Conservation (phyloP, 169 alveolate genomes). For the Cryptosporidium sp. region DNA sequence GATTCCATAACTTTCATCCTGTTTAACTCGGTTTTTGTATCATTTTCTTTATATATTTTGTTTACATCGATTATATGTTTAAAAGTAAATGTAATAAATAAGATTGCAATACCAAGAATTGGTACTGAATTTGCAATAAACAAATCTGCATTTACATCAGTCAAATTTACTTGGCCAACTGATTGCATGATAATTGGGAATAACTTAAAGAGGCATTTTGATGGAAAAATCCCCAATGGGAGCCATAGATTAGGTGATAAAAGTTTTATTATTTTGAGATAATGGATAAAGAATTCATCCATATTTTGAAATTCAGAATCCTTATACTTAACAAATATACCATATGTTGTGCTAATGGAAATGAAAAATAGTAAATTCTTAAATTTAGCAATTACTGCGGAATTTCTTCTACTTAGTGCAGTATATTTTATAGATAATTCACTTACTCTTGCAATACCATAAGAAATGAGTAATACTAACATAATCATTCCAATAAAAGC, state of each 20-base stretch:
- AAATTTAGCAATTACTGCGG: slow-evolving; percentile 50
- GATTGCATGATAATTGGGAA: slow-evolving; percentile 35
- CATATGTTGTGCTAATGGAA: slow-evolving; percentile 39
- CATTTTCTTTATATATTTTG: slow-evolving; percentile 60
- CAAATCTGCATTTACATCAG: slow-evolving; percentile 52
- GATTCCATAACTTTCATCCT: slow-evolving; percentile 30
- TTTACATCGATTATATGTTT: slow-evolving; percentile 63
- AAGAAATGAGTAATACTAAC: slow-evolving; percentile 21
- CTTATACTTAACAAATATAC: neutral
- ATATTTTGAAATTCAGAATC: neutral
- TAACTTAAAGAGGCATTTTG: slow-evolving; percentile 40
- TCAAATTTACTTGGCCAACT: slow-evolving; percentile 13
- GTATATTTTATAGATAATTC: slow-evolving; percentile 57
- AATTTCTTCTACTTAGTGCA: slow-evolving; percentile 30
- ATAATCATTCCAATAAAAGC: slow-evolving; percentile 16
- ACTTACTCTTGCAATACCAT: slow-evolving; percentile 53
- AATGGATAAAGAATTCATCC: slow-evolving; percentile 34
- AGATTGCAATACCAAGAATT: slow-evolving; percentile 36
- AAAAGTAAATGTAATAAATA: slow-evolving; percentile 51
- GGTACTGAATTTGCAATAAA: slow-evolving; percentile 13
- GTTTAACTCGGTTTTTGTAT: neutral
- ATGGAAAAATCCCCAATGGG: slow-evolving; percentile 45
- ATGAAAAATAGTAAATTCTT: slow-evolving; percentile 23
- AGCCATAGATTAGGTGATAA: slow-evolving; percentile 52
- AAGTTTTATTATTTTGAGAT: slow-evolving; percentile 28